Conservation (phyloP, 2,329 filamentous ascomycete genomes). For the Rutstroemia sp. region DNA sequence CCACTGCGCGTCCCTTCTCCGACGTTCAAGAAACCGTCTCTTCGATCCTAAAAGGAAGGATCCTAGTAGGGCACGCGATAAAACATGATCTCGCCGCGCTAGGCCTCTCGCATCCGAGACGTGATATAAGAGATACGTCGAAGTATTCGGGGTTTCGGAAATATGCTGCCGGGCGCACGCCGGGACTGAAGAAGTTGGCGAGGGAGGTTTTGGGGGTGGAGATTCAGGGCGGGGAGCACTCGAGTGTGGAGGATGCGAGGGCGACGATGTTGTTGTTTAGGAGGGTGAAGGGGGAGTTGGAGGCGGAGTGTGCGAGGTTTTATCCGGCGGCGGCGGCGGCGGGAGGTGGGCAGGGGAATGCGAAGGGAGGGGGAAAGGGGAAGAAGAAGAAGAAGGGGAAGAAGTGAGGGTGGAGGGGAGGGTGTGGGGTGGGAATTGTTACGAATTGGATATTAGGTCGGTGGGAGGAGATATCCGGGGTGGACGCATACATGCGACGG, state of each 20-base stretch:
- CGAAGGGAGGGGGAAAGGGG: background rate
- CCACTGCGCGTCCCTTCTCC: slow-evolving; percentile 60
- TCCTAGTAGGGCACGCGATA: slow-evolving; percentile 79
- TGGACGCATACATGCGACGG: background rate
- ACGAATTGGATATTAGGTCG: background rate
- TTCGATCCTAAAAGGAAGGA: slow-evolving; percentile 58
- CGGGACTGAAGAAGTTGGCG: slow-evolving; percentile 54
- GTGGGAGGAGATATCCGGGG: background rate
- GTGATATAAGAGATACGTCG: slow-evolving; percentile 79
- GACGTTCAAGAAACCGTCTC: slow-evolving; percentile 70
- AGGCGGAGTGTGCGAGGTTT: slow-evolving; percentile 66
- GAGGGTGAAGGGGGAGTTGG: slow-evolving; percentile 76
- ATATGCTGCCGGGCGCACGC: slow-evolving; percentile 59
- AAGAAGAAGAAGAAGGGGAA: slow-evolving; percentile 35
- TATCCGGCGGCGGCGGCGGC: slow-evolving; percentile 42
- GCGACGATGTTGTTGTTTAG: slow-evolving; percentile 87
- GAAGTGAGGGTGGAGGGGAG: slow-evolving; percentile 7
- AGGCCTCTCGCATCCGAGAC: slow-evolving; percentile 67
- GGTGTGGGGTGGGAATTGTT: background rate
- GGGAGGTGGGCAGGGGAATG: slow-evolving; percentile 12
- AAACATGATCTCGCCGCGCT: slow-evolving; percentile 70
- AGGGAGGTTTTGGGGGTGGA: slow-evolving; percentile 50
- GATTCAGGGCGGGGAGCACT: slow-evolving; percentile 58
- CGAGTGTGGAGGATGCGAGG: slow-evolving; percentile 71
- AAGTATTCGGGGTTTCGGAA: slow-evolving; percentile 68